A percentile compares a stretch with the other conserved stretches of the same genome.
Conservation (phyloP, 2,329 filamentous ascomycete genomes). For the Elsinoe australis region DNA sequence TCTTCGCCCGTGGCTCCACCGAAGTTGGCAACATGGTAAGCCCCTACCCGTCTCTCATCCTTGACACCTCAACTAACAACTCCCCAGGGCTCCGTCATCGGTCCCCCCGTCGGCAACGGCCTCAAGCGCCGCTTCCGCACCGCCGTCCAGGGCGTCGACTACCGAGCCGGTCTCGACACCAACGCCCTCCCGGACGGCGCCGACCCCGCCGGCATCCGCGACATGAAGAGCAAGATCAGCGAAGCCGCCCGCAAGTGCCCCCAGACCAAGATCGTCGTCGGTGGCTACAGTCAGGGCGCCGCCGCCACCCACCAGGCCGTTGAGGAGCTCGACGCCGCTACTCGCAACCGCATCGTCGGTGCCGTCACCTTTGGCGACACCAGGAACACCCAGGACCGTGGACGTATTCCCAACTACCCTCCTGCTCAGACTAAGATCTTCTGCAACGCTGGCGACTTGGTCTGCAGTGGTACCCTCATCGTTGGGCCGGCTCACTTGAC, state of each 20-base stretch:
- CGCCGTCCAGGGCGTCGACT: constrained; percentile 21
- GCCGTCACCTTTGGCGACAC: constrained; percentile 27
- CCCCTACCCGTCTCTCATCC: background rate
- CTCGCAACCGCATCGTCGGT: constrained; percentile 24
- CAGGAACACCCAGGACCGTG: constrained; percentile 24
- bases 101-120: constrained; percentile 1
- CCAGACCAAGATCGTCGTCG: constrained; percentile 25
- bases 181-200: constrained; percentile 24
- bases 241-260: constrained; percentile 22
- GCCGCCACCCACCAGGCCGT: constrained; percentile 24
- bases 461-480: constrained; percentile 22
- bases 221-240: constrained; percentile 14
- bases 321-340: constrained; percentile 18
- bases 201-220: constrained; percentile 20
- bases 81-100: constrained; percentile 1
- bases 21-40: constrained; percentile 43
- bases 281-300: constrained; percentile 27
- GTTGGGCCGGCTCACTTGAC: constrained; percentile 23
- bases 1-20: constrained; percentile 31
- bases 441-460: constrained; percentile 22
- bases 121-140: constrained; percentile 14
- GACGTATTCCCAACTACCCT: constrained; percentile 21
- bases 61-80: background rate
- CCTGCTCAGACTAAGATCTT: constrained; percentile 22
- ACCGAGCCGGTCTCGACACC: constrained; percentile 20